These are phyloP conservation scores for Puccinia hordei DNA, from an alignment of 1,284 basidiomycete species.

Conservation along the genomic window DNA sequence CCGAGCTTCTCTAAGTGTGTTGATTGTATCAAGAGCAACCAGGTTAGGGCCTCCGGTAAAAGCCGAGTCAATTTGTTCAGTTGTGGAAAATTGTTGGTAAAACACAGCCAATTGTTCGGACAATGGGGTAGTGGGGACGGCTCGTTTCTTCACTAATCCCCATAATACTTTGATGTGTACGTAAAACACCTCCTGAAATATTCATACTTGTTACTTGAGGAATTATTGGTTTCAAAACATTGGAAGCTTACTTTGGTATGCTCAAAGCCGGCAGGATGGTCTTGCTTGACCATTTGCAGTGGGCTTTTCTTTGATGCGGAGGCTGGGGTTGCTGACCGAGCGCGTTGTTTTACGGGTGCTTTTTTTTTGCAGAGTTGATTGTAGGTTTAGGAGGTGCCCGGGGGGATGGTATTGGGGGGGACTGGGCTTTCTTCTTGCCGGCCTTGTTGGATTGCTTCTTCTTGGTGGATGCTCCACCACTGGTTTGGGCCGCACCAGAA, in stretches of 20 bases:
- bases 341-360: background rate
- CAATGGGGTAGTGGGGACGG: background rate
- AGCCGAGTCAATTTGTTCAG: background rate
- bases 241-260: background rate
- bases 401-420: background rate
- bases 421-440: background rate
- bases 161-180: constrained; percentile 35
- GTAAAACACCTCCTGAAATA: constrained; percentile 36
- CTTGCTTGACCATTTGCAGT: constrained; percentile 12
- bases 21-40: background rate
- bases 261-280: constrained; percentile 18
- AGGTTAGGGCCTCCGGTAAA: background rate
- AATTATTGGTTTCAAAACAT: background rate
- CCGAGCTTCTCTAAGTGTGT: background rate
- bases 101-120: background rate
- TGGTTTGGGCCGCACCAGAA: background rate
- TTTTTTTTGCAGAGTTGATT: background rate
- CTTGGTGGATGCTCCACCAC: background rate
- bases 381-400: background rate
- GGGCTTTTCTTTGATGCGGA: constrained; percentile 12
- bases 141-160: constrained; percentile 10
- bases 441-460: background rate
- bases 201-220: background rate
- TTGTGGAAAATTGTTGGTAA: background rate
- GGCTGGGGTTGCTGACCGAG: background rate